Conservation (phyloP, 2,329 filamentous ascomycete species). For the Fulvia fulva region DNA sequence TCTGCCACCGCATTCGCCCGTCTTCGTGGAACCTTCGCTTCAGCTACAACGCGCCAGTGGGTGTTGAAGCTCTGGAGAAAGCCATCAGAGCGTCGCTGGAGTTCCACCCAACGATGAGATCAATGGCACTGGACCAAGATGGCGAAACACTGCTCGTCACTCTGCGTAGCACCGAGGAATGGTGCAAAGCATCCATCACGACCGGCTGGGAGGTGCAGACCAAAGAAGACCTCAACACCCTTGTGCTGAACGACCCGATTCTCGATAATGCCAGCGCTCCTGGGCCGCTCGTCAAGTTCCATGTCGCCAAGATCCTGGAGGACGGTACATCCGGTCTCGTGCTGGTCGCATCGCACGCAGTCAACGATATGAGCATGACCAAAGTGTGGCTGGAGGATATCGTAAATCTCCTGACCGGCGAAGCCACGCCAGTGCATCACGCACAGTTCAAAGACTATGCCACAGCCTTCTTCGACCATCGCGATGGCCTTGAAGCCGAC, state of each 20-base stretch:
- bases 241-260: slow-evolving; percentile 27
- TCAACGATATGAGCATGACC: slow-evolving; percentile 34
- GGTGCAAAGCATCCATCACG: slow-evolving; percentile 28
- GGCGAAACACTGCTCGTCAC: slow-evolving; percentile 29
- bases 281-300: slow-evolving; percentile 29
- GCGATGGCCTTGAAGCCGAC: slow-evolving; percentile 27
- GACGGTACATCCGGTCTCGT: slow-evolving; percentile 30
- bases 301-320: slow-evolving; percentile 26
- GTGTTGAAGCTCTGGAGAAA: slow-evolving; percentile 19
- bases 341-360: slow-evolving; percentile 29
- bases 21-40: slow-evolving; percentile 33
- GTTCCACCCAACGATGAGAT: slow-evolving; percentile 30
- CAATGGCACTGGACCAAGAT: slow-evolving; percentile 27
- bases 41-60: slow-evolving; percentile 27
- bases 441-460: slow-evolving; percentile 32
- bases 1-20: slow-evolving; percentile 28
- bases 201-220: slow-evolving; percentile 29
- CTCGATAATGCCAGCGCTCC: slow-evolving; percentile 29
- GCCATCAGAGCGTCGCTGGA: slow-evolving; percentile 29
- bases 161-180: slow-evolving; percentile 25
- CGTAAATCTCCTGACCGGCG: slow-evolving; percentile 25
- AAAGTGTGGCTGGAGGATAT: slow-evolving; percentile 34
- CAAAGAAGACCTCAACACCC: slow-evolving; percentile 27
- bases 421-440: slow-evolving; percentile 26
- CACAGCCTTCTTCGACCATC: slow-evolving; percentile 30